Percentiles rank a stretch among this genome's conserved stretches.
Conservation (phyloP, 2,329 filamentous ascomycete genomes). For the Paraphoma chrysanthemicola region DNA sequence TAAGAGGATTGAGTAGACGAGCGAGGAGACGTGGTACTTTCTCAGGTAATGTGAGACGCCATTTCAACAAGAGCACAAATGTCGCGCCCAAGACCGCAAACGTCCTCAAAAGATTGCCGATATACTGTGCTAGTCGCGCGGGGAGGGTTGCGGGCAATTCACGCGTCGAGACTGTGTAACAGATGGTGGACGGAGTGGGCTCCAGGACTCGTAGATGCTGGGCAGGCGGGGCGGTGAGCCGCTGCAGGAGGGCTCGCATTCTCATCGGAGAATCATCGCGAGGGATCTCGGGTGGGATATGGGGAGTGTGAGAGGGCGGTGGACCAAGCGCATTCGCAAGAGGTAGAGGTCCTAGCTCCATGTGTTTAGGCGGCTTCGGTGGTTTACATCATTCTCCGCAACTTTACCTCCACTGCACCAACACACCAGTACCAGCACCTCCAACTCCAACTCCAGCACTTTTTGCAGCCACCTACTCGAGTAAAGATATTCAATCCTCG, state of each 20-base stretch:
- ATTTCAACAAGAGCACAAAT: slow-evolving; percentile 42
- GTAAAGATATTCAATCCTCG: not conserved
- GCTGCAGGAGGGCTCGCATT: slow-evolving; percentile 30
- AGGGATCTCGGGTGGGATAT: not conserved
- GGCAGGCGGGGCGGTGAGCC: slow-evolving; percentile 33
- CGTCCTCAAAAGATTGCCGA: slow-evolving; percentile 55
- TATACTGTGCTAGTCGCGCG: slow-evolving; percentile 52
- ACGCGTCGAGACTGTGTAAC: slow-evolving; percentile 88
- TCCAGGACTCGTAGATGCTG: slow-evolving; percentile 33
- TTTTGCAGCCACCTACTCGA: no score
- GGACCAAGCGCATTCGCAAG: slow-evolving; percentile 20
- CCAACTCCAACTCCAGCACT: not conserved
- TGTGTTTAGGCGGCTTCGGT: slow-evolving; percentile 7
- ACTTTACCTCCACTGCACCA: not conserved
- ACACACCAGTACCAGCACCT: not conserved
- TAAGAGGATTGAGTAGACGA: slow-evolving; percentile 9
- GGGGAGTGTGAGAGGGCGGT: no score
- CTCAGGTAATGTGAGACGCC: slow-evolving; percentile 12
- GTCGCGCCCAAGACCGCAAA: slow-evolving; percentile 52
- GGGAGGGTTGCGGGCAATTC: slow-evolving; percentile 59
- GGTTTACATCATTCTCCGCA: slow-evolving; percentile 17
- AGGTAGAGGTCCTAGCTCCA: slow-evolving; percentile 18
- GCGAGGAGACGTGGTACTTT: slow-evolving; percentile 3
- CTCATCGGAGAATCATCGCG: slow-evolving; percentile 14
- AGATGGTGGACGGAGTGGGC: slow-evolving; percentile 82